These are phyloP conservation scores for Choricystis sp. DNA, from an alignment of 139 green algal species.

Conservation along the genomic window DNA sequence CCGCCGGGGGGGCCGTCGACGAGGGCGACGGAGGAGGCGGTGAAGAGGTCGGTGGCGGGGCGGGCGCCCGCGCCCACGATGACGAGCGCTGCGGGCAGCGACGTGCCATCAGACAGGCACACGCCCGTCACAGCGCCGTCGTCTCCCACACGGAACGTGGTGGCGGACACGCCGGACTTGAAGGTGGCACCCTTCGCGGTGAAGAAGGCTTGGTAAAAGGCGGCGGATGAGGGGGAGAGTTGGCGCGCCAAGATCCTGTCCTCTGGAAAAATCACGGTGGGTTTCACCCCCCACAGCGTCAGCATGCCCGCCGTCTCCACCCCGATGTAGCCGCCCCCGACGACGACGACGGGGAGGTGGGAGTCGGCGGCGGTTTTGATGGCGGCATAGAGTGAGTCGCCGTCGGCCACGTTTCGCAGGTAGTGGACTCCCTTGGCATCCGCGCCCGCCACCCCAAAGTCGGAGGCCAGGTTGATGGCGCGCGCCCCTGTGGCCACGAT, in stretches of 20 bases:
- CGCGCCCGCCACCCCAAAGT: slow-evolving; percentile 48
- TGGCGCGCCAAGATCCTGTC: slow-evolving; percentile 51
- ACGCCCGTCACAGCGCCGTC: slow-evolving; percentile 27
- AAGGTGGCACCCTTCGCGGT: slow-evolving; percentile 46
- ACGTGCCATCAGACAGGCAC: slow-evolving; percentile 38
- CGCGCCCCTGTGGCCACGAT: slow-evolving; percentile 68
- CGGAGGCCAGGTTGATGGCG: slow-evolving; percentile 29
- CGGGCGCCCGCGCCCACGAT: slow-evolving; percentile 67
- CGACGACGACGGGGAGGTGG: slow-evolving; percentile 34
- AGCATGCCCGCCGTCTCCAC: slow-evolving; percentile 54
- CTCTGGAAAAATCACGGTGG: slow-evolving; percentile 75
- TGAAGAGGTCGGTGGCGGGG: slow-evolving; percentile 48
- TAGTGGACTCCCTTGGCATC: slow-evolving; percentile 67
- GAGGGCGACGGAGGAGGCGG: slow-evolving; percentile 28
- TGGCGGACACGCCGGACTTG: slow-evolving; percentile 39
- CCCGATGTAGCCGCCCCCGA: slow-evolving; percentile 92
- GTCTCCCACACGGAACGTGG: slow-evolving; percentile 10
- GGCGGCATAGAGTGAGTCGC: slow-evolving; percentile 41
- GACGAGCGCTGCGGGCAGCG: slow-evolving; percentile 46
- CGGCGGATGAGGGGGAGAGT: slow-evolving; percentile 57
- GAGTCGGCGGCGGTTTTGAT: slow-evolving; percentile 39
- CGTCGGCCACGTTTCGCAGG: slow-evolving; percentile 66
- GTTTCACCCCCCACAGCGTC: slow-evolving; percentile 33
- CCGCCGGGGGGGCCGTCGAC: slow-evolving; percentile 43
- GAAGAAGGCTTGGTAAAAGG: slow-evolving; percentile 62